These are phyloP conservation scores for Podosphaera xanthii DNA, from an alignment of 2,329 filamentous ascomycete genomes.

Conservation along the genomic window DNA sequence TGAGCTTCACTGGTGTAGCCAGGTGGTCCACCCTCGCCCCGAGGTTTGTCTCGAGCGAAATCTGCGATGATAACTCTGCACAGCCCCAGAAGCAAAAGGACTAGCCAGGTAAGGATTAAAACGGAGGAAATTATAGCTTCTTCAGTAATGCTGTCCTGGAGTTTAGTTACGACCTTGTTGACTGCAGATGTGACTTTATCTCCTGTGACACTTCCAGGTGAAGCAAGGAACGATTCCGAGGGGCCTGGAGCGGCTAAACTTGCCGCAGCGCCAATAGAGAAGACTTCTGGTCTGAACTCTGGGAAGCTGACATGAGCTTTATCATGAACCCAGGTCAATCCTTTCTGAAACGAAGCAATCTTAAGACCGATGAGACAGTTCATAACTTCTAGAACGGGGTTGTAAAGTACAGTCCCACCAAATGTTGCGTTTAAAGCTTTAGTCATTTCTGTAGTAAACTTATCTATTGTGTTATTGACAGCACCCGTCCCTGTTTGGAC, in stretches of 20 bases:
- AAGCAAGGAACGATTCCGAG: constrained; percentile 51
- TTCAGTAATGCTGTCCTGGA: constrained; percentile 44
- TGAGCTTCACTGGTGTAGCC: constrained; percentile 10
- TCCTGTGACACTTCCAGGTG: constrained; percentile 28
- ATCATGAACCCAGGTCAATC: constrained; percentile 81
- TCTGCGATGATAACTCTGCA: constrained; percentile 40
- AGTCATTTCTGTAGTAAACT: constrained; percentile 58
- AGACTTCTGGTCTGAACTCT: constrained; percentile 53
- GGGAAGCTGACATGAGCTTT: constrained; percentile 69
- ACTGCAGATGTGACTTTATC: constrained; percentile 37
- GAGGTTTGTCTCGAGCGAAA: constrained; percentile 32
- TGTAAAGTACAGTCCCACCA: constrained; percentile 56
- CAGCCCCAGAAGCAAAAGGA: constrained; percentile 55
- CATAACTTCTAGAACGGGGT: constrained; percentile 57
- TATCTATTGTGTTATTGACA: constrained; percentile 66
- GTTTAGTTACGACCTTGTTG: constrained; percentile 39
- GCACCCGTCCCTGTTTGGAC: constrained; percentile 64
- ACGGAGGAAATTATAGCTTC: constrained; percentile 61
- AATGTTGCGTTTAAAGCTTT: constrained; percentile 55
- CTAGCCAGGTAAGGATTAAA: constrained; percentile 53
- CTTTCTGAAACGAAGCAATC: constrained; percentile 61
- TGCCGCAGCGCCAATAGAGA: constrained; percentile 53
- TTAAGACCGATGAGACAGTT: constrained; percentile 78
- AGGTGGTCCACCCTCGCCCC: constrained; percentile 31
- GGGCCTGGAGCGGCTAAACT: constrained; percentile 28